phyloP scores from a whole-genome alignment of 192 early-diverging fungal species.

The Linnemannia exigua region DNA sequence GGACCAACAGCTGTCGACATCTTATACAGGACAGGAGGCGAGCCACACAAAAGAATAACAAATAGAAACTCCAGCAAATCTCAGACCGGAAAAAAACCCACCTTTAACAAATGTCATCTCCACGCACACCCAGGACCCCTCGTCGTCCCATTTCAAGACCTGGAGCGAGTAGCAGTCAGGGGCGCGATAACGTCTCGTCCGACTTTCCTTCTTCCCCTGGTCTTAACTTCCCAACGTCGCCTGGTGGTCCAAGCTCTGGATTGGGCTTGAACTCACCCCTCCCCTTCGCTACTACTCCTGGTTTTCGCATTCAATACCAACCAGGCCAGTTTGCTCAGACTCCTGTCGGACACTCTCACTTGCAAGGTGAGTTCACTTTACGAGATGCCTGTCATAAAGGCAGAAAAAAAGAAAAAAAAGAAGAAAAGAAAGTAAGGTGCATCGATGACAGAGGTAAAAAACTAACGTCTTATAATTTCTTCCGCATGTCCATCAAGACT shows the following conservation, averaged over 20 bases:
- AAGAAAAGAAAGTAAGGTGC: too few relatives aligned
- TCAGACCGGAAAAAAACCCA: background rate
- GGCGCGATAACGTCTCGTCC: constrained; percentile 32
- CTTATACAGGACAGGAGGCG: background rate
- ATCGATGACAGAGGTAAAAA: background rate
- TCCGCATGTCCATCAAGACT: constrained; percentile 9
- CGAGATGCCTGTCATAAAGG: background rate
- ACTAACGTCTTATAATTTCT: background rate
- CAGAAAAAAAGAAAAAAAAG: background rate
- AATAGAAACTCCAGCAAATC: background rate
- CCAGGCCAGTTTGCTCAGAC: constrained; percentile 40
- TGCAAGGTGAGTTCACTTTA: constrained; percentile 6
- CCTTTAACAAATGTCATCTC: background rate
- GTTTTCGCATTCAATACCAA: constrained; percentile 39
- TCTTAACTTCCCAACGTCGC: constrained; percentile 45
- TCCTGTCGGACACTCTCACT: constrained; percentile 17
- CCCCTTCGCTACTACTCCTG: constrained; percentile 43
- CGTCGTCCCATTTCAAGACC: constrained; percentile 10
- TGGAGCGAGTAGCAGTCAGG: constrained; percentile 10
- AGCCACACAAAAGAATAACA: background rate
- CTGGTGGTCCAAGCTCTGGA: constrained; percentile 15
- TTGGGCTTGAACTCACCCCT: constrained; percentile 36
- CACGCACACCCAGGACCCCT: constrained; percentile 32
- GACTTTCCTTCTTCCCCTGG: constrained; percentile 53
- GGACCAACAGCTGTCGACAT: background rate